Evolutionary conservation across 345 rosid species (phyloP).

Genomic region (Bruguiera sexangula): DNA sequence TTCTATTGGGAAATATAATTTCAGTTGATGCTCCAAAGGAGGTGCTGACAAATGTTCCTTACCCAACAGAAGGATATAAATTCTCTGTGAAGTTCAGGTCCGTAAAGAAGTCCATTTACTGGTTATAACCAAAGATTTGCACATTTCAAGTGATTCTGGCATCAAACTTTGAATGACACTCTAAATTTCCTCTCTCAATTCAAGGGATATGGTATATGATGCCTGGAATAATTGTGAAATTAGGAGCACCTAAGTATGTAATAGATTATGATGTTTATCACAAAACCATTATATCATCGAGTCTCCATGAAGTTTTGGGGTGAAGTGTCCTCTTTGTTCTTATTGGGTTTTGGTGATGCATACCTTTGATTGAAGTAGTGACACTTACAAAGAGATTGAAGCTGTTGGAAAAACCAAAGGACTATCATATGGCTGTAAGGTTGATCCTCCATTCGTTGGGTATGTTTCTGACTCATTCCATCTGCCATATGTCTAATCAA

Average conservation of each 20-base stretch:
- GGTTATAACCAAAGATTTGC: neutral
- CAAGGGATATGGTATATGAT: neutral
- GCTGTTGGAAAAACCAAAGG: conserved; percentile 35
- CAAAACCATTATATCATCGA: too few species aligned
- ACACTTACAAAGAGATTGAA: conserved; percentile 27
- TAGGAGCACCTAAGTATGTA: too few species aligned
- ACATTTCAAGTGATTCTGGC: neutral
- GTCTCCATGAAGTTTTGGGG: too few species aligned
- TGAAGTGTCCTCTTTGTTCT: too few species aligned
- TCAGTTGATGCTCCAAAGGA: conserved; percentile 66
- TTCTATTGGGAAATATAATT: conserved; percentile 51
- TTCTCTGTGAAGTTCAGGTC: conserved; percentile 78
- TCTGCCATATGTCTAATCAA: conserved; percentile 8
- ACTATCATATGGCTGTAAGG: conserved; percentile 54
- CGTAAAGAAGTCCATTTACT: conserved; percentile 14
- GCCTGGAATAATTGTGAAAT: too few species aligned
- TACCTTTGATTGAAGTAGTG: conserved; percentile 38
- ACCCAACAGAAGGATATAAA: conserved; percentile 65
- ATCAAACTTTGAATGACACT: neutral
- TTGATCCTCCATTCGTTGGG: conserved; percentile 83
- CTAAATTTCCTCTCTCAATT: neutral
- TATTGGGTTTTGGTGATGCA: neutral
- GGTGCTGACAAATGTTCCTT: conserved; percentile 69
- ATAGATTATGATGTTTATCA: too few species aligned
- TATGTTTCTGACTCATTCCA: conserved; percentile 33